Evolutionary conservation across 1,139 yeast species (phyloP), one percentile per base, ranked within the genome.

Genomic region (Yamadazyma jaroonii): DNA sequence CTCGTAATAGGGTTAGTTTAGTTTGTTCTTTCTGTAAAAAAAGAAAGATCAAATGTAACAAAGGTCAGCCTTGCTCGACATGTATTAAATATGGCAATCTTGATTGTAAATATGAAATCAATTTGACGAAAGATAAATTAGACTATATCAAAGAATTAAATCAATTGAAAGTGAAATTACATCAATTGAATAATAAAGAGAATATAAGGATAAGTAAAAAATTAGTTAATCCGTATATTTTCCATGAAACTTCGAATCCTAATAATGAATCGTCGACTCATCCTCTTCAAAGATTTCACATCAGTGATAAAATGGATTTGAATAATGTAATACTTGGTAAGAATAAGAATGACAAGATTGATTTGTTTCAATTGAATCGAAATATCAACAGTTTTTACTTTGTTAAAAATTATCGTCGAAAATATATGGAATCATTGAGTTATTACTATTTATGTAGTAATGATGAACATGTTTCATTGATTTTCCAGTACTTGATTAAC

Each of bases 31-130:
- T 46, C 17, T 47, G 51, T 37, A 33, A 47, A 23, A 28, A 34
- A 12, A 22, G 51, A 13, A 47, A 47, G 32, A 40, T 46, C 30
- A 47, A 38, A 31, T 47, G 51, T 41, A 42, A 47, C 27, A 42
- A 43, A 21, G 40, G 38, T 2, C 29, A 34, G 2, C 50, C 50
- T 4, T 47, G 51, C 31, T 34, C 44, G 1, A 41, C 44, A 3
- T 47, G 51, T 39, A 34, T 40, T 3, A 46, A 45, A 27, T 41
- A 44, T 31, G 45, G 41, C 13, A 42, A 40, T 11, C 29, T 26
- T 5, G 28, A 37, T 9, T 45, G 49, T 31, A 14, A 22, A 20
- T 45, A 44, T 30, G 37, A 34, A 13, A 10, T 31, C 11, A 34
- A 34, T 25, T 17, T 35, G n/a, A 25, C 21, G 21, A 34, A 34